Percentiles rank a stretch among this genome's conserved stretches.
These are phyloP conservation scores for Erysimum cheiri DNA, from an alignment of 441 rosid species.

Conservation along the genomic window DNA sequence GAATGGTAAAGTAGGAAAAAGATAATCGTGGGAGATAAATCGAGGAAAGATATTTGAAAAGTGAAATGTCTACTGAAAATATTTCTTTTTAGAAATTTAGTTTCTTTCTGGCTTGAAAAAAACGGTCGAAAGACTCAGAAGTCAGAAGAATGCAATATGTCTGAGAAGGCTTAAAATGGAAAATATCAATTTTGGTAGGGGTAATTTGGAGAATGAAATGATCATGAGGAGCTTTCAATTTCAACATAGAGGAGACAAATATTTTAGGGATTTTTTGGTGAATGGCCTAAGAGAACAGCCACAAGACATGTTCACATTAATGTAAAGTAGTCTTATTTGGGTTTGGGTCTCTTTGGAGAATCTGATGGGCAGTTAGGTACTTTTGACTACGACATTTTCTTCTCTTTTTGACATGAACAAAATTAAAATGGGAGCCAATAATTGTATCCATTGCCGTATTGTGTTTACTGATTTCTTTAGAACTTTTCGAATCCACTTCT, in stretches of 20 bases:
- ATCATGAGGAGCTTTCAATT: slow-evolving; percentile 26
- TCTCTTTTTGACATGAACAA: not conserved
- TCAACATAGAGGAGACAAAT: slow-evolving; percentile 19
- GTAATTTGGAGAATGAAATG: slow-evolving; percentile 9
- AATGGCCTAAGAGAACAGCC: slow-evolving; percentile 31
- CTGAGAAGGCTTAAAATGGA: not conserved
- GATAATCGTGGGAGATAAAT: not conserved
- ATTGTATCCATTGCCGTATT: slow-evolving; percentile 6
- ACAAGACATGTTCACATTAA: slow-evolving; percentile 37
- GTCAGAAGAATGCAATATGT: not conserved
- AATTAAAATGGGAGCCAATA: slow-evolving; percentile 1
- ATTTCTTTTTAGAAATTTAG: not conserved
- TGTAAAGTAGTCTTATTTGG: slow-evolving; percentile 26
- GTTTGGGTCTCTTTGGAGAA: slow-evolving; percentile 24
- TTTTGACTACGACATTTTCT: slow-evolving; percentile 32
- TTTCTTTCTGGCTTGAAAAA: not conserved
- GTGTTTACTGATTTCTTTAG: slow-evolving; percentile 9
- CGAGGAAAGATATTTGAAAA: not conserved
- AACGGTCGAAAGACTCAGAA: not conserved
- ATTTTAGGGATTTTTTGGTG: slow-evolving; percentile 22
- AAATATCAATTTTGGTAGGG: slow-evolving; percentile 11
- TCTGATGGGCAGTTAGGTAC: slow-evolving; percentile 27
- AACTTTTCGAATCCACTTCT: slow-evolving; percentile 8
- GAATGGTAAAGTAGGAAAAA: not conserved
- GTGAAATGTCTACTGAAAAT: not conserved